Conservation (phyloP, 257 asterid genomes). For the Solanum piurae region DNA sequence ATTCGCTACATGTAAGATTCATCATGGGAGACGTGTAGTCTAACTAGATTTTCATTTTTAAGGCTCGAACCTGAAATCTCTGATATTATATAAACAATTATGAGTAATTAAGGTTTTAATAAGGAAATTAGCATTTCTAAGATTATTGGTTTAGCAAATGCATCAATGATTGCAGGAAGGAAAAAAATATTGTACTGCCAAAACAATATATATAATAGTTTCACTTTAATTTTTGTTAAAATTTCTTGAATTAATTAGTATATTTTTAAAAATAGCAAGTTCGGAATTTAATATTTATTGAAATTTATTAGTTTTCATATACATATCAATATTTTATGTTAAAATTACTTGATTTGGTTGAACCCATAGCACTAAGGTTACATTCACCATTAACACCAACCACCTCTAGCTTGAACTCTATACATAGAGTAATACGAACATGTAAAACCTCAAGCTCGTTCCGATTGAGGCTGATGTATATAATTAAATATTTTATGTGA, state of each 20-base stretch:
- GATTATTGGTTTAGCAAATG: not conserved
- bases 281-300: too few species aligned
- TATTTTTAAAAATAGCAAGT: not conserved
- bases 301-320: too few species aligned
- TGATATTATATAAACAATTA: not conserved
- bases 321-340: not conserved
- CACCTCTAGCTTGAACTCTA: too few species aligned
- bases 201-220: not conserved
- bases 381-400: too few species aligned
- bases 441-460: too few species aligned
- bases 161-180: not conserved
- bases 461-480: not conserved
- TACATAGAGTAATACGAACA: not conserved
- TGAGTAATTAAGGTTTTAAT: not conserved
- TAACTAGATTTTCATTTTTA: not conserved
- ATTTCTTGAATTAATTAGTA: too few species aligned
- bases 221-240: not conserved
- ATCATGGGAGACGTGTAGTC: not conserved
- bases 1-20: not conserved
- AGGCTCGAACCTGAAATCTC: not conserved
- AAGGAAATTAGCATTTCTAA: not conserved
- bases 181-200: not conserved
- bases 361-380: too few species aligned
- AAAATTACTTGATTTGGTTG: not conserved
- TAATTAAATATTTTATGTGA: too few species aligned